Conservation (phyloP, 331 rosid genomes). For the Dryas integrifolia region DNA sequence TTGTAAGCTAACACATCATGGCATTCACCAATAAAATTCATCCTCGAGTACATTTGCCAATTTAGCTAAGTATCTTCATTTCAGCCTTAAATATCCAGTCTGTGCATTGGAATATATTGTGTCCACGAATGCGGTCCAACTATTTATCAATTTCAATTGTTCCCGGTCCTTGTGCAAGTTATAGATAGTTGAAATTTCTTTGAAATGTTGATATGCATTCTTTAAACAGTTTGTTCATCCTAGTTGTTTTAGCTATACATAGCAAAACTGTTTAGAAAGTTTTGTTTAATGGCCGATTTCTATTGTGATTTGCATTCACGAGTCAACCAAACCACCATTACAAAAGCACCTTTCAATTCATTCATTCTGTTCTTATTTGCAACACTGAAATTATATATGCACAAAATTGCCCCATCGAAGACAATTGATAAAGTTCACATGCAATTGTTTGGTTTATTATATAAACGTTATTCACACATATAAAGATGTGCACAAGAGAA, state of each 20-base stretch:
- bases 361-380: not conserved
- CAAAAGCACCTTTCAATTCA: too few species aligned
- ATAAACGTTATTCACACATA: not conserved
- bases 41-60: not conserved
- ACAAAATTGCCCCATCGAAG: not conserved
- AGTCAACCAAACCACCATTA: too few species aligned
- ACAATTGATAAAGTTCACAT: not conserved
- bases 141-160: not conserved
- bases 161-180: not conserved
- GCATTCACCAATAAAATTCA: too few species aligned
- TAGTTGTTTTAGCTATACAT: not conserved
- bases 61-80: not conserved
- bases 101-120: not conserved
- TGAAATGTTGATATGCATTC: not conserved
- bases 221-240: not conserved
- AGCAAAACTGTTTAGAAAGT: not conserved
- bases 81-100: not conserved
- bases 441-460: not conserved
- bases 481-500: not conserved
- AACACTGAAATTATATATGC: not conserved
- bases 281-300: too few species aligned
- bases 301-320: too few species aligned
- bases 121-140: not conserved
- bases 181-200: not conserved
- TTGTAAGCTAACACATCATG: not conserved